These are phyloP conservation scores for Thelonectria discophora DNA, from an alignment of 2,329 filamentous ascomycete genomes.

Conservation along the genomic window DNA sequence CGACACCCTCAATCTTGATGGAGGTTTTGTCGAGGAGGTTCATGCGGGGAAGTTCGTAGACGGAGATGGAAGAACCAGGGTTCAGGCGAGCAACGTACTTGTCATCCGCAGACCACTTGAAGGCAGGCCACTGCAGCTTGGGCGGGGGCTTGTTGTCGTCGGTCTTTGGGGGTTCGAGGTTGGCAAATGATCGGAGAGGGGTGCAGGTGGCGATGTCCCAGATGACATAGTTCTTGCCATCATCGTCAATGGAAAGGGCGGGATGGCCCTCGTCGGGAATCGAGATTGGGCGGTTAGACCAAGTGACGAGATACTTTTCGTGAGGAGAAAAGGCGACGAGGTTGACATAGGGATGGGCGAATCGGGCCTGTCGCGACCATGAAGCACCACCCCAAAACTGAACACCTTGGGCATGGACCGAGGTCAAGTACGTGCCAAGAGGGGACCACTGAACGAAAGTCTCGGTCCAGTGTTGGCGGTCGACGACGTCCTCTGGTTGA, in stretches of 20 bases:
- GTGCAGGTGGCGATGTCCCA: constrained; percentile 94
- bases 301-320: constrained; percentile 94
- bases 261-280: constrained; percentile 90
- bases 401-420: constrained; percentile 94
- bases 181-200: constrained; percentile 91
- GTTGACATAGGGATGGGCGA: constrained; percentile 95
- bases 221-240: constrained; percentile 99
- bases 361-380: constrained; percentile 91
- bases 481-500: constrained; percentile 84
- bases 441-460: constrained; percentile 99
- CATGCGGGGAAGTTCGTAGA: constrained; percentile 92
- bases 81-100: constrained; percentile 95
- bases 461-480: constrained; percentile 96
- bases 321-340: constrained; percentile 93
- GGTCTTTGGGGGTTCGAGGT: constrained; percentile 76
- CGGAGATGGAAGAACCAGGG: constrained; percentile 86
- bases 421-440: constrained; percentile 90
- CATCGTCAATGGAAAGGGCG: constrained; percentile 86
- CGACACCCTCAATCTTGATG: constrained; percentile 95
- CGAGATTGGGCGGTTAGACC: constrained; percentile 92
- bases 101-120: constrained; percentile 99
- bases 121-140: constrained; percentile 97
- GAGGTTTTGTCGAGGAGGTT: constrained; percentile 88
- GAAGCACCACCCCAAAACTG: constrained; percentile 94
- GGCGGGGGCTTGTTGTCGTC: constrained; percentile 72